Base-by-base conservation (phyloP, 495 filamentous ascomycete genomes). In the Parachaetomium inaequale region DNA sequence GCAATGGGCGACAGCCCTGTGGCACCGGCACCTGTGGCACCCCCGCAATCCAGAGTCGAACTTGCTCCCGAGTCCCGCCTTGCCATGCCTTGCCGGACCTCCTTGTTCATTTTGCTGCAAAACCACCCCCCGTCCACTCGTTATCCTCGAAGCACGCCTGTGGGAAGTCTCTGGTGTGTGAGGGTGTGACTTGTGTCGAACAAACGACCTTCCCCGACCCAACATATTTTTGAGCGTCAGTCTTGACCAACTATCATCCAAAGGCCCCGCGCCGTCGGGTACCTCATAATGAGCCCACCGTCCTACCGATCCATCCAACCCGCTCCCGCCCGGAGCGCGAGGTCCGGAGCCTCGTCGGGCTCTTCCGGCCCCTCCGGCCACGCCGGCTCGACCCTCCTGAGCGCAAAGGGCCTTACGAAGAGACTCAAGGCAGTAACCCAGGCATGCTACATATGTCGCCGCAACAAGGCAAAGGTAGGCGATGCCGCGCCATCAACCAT, bases 401-500 rank as follows among this genome's bases (percentile, higher is more conserved):
- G 60, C 63, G 45, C 36, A 7, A 56, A 63, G 25, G 63, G 56
- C 8, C 65, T 56, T 17, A 42, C 65, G 14, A 70, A 63, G 47
- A 59, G 67, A 10, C 38, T 65, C 55, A 70, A 70, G 23, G 59
- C 65, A 36, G 67, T 70, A 19, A 65, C 67, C 12, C 67, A 70
- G 62, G 67, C 67, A 1, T 70, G 67, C 45, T 56, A 70, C 10
- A 70, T 62, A 14, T 70, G 67, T 50, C 62, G 67, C 10, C 55
- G 53, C 12, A 58, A 65, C 59, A 70, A 70, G 56, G 65, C 67
- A 2, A 68, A 57, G 58, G 67, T 70, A 61, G 31, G 60, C 14
- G 19, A 31, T 6, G 19, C 42, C 23, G 7, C 21, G 6, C 21
- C 43, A n/a, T 8, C 7, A 46, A 25, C 8, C 45, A 26, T 7